These are phyloP conservation scores for Neofusicoccum cordaticola DNA, from an alignment of 2,329 filamentous ascomycete genomes.

Conservation along the genomic window DNA sequence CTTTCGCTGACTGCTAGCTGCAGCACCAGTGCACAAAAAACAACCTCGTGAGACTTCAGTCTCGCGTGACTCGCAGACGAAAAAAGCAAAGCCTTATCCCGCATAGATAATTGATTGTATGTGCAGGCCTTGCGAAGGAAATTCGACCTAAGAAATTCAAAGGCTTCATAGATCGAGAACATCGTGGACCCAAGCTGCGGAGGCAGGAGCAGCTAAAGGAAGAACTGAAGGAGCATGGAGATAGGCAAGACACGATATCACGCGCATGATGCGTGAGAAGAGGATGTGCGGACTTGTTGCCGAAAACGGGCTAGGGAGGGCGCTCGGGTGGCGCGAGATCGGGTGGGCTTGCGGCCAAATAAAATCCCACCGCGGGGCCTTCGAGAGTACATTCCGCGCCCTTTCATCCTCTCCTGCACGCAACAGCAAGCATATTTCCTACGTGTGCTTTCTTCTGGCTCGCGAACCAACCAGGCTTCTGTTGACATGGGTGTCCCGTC, in stretches of 20 bases:
- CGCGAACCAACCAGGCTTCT: not conserved
- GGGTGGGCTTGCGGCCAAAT: conserved; percentile 4
- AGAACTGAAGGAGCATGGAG: not conserved
- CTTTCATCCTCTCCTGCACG: not conserved
- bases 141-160: too few relatives aligned
- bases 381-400: not conserved
- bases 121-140: too few relatives aligned
- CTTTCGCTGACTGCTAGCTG: too few relatives aligned
- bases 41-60: not conserved
- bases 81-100: not conserved
- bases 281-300: conserved; percentile 3
- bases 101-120: too few relatives aligned
- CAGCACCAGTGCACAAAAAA: too few relatives aligned
- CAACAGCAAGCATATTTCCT: not conserved
- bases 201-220: not conserved
- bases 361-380: conserved; percentile 6
- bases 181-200: too few relatives aligned
- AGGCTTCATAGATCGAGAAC: too few relatives aligned
- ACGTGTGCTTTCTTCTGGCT: not conserved
- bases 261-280: conserved; percentile 1
- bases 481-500: conserved; percentile 70
- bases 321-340: conserved; percentile 14
- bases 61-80: not conserved
- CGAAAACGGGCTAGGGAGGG: conserved; percentile 6
- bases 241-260: not conserved